Conservation (phyloP, 805 yeast species). For the Vanderwaltozyma polyspora region DNA sequence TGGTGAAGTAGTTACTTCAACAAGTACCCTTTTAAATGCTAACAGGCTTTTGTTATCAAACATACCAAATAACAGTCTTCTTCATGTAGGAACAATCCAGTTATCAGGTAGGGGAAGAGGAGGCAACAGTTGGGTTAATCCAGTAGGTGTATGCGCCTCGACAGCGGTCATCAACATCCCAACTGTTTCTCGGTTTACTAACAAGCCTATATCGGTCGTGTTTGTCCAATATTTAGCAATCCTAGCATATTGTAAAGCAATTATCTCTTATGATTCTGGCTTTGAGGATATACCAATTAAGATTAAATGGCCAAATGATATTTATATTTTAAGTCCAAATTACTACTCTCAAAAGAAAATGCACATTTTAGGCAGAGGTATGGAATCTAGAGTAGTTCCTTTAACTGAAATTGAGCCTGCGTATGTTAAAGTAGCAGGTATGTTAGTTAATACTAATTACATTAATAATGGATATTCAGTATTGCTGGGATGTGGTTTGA, state of each 20-base stretch:
- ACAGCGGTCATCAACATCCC: slow-evolving; percentile 56
- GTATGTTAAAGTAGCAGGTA: slow-evolving; percentile 72
- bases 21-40: slow-evolving; percentile 64
- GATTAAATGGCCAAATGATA: slow-evolving; percentile 95
- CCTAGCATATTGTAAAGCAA: slow-evolving; percentile 72
- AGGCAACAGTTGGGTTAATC: slow-evolving; percentile 91
- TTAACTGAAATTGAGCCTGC: slow-evolving; percentile 49
- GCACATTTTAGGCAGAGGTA: slow-evolving; percentile 12
- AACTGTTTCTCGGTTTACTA: slow-evolving; percentile 31
- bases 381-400: slow-evolving; percentile 26
- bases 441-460: slow-evolving; percentile 69
- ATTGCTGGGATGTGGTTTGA: slow-evolving; percentile 81
- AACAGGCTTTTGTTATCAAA: slow-evolving; percentile 50
- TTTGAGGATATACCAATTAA: slow-evolving; percentile 68
- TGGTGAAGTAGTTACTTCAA: slow-evolving; percentile 85
- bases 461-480: slow-evolving; percentile 48
- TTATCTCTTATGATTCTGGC: slow-evolving; percentile 47
- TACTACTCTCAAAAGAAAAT: slow-evolving; percentile 28
- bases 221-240: slow-evolving; percentile 80
- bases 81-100: slow-evolving; percentile 63
- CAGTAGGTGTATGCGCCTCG: slow-evolving; percentile 79
- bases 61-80: slow-evolving; percentile 25
- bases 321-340: slow-evolving; percentile 64
- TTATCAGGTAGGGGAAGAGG: slow-evolving; percentile 91
- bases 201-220: slow-evolving; percentile 50